These are phyloP conservation scores for Suillus bovinus DNA, from an alignment of 768 basidiomycete genomes.

Conservation along the genomic window DNA sequence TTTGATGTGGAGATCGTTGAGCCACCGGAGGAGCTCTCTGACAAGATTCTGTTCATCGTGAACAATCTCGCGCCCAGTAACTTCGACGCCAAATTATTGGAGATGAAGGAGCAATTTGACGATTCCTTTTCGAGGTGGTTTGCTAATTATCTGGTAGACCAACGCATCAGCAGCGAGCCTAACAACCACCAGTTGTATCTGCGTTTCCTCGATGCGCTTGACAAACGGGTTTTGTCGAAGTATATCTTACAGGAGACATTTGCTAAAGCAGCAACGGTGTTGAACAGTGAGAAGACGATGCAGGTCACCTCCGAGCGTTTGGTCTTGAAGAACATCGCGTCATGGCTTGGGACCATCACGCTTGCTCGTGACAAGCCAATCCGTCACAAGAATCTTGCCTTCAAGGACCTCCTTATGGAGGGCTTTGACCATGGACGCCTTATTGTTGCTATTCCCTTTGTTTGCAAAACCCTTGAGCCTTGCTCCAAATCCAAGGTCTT, in stretches of 20 bases:
- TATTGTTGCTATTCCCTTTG: slow-evolving; percentile 94
- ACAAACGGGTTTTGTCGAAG: slow-evolving; percentile 62
- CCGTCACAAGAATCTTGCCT: slow-evolving; percentile 88
- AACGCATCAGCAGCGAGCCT: slow-evolving; percentile 92
- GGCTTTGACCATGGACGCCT: slow-evolving; percentile 91
- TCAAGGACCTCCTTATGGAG: slow-evolving; percentile 97
- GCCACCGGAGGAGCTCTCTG: slow-evolving; percentile 86
- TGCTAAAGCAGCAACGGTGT: slow-evolving; percentile 76
- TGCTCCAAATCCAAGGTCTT: slow-evolving; percentile 90
- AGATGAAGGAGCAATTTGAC: slow-evolving; percentile 84
- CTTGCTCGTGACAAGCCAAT: slow-evolving; percentile 92
- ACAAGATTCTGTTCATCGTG: slow-evolving; percentile 95
- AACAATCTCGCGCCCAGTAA: slow-evolving; percentile 97
- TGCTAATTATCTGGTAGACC: slow-evolving; percentile 95
- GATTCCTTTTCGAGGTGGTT: slow-evolving; percentile 92
- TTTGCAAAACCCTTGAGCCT: slow-evolving; percentile 94
- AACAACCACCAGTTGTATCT: slow-evolving; percentile 97
- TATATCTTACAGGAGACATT: slow-evolving; percentile 94
- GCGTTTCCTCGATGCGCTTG: slow-evolving; percentile 86
- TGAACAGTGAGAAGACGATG: slow-evolving; percentile 91
- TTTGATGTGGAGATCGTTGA: slow-evolving; percentile 59
- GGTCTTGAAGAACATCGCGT: slow-evolving; percentile 89
- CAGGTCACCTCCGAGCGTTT: slow-evolving; percentile 83
- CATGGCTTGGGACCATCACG: slow-evolving; percentile 94
- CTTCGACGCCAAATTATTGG: slow-evolving; percentile 82